Base-by-base conservation (phyloP, 768 basidiomycete genomes). In the Rickenella mellea region DNA sequence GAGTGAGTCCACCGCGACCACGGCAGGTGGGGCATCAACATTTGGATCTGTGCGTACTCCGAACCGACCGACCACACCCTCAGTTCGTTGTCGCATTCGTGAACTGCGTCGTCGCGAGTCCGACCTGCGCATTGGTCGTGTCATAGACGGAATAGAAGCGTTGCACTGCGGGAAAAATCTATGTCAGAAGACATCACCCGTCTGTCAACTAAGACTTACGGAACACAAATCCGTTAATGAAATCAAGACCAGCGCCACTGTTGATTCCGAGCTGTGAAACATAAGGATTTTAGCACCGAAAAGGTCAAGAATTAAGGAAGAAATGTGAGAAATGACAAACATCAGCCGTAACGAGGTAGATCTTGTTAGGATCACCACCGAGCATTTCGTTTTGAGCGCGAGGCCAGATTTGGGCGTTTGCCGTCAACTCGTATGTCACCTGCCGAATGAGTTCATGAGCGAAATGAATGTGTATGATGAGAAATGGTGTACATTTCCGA, bases 331-430 rank as follows among this genome's bases (percentile, higher is more conserved):
- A 48, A 41, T 53, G 55, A 27, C 78, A 76, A 29, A 80, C 25
- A 28, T 48, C 45, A 6, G n/a, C 26, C 17, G 40, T 33, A 21
- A 48, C 24, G 15, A 79, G 63, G 49, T 80, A 81, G 48, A 81
- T 80, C 42, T 58, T 56, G 50, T 55, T 51, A 4, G 60, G 48
- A 21, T 60, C 55, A 35, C 83, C 83, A 43, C 78, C 78, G 11
- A 85, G 68, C 26, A 60, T 58, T 12, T 62, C 56, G 61, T 84
- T 83, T 46, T 76, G 62, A 3, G 64, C 52, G 36, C 76, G 73
- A 1, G 80, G 80, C 78, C 80, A 83, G 48, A 79, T 74, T 65
- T 85, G 81, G 3, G 76, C 80, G 50, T 81, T 78, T 12, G 74
- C 54, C 2, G 73, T 76, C 42, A 83, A 49, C 55, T 74, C 73